Percentiles rank a stretch among this genome's conserved stretches.
These are phyloP conservation scores for Solanum hybrid DNA, from an alignment of 305 asterid genomes.

Conservation along the genomic window DNA sequence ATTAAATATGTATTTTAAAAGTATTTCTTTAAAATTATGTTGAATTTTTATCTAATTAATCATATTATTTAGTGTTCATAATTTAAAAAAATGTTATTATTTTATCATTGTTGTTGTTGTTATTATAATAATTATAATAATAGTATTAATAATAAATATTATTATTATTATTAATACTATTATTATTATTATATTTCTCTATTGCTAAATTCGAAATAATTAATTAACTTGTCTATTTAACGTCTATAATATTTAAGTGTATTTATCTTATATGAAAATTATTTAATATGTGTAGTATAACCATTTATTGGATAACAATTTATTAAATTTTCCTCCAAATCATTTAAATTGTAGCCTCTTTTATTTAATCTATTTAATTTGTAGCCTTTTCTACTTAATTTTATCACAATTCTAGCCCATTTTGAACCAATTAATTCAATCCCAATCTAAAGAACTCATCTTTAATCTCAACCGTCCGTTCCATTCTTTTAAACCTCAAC, in stretches of 20 bases:
- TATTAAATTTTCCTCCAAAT: neutral
- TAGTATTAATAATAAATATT: no score
- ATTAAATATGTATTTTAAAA: no score
- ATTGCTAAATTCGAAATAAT: no score
- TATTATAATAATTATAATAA: no score
- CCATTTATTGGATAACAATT: neutral
- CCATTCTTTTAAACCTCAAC: neutral
- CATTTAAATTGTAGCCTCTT: neutral
- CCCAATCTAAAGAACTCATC: neutral
- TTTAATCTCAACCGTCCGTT: neutral
- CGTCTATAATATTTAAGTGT: neutral
- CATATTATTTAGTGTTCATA: neutral
- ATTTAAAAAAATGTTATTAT: no score
- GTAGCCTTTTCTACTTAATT: neutral
- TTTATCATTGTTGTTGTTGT: neutral
- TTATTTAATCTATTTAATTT: no score
- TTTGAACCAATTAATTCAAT: neutral
- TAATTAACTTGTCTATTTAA: no score
- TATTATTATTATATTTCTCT: no score
- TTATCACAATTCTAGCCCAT: neutral
- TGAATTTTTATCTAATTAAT: no score
- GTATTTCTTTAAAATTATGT: neutral
- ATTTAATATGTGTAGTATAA: neutral
- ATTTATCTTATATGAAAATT: no score
- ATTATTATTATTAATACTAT: no score